phyloP scores from a whole-genome alignment of 2,329 filamentous ascomycete species.

The Aspergillus hortae region DNA sequence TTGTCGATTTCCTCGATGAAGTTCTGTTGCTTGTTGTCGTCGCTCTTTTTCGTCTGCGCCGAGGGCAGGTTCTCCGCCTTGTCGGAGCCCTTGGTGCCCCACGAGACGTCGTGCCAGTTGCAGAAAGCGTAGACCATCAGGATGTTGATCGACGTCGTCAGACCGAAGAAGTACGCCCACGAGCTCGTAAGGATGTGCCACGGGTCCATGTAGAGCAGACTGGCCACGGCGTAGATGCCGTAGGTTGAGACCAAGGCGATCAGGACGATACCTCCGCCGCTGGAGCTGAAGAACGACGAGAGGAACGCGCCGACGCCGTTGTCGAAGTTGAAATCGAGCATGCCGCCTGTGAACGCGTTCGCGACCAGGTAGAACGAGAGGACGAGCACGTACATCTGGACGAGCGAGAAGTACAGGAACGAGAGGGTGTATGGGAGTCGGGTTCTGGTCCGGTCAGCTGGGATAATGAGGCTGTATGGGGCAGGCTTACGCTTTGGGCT shows the following conservation, averaged over 20 bases:
- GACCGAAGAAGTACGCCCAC: conserved; percentile 61
- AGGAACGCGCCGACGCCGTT: conserved; percentile 65
- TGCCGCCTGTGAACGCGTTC: conserved; percentile 66
- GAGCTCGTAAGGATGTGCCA: conserved; percentile 99
- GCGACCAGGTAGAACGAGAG: conserved; percentile 85
- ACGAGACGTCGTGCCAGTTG: conserved; percentile 99
- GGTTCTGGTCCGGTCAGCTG: neutral
- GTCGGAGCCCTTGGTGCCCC: conserved; percentile 99
- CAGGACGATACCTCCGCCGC: conserved; percentile 84
- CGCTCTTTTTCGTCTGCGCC: conserved; percentile 80
- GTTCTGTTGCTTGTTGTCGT: conserved; percentile 68
- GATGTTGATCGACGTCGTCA: conserved; percentile 99
- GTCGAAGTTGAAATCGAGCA: conserved; percentile 60
- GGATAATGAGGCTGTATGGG: neutral
- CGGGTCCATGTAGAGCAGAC: conserved; percentile 94
- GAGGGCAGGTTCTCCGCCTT: conserved; percentile 91
- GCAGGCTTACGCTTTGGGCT: conserved; percentile 74
- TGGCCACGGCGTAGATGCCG: conserved; percentile 93
- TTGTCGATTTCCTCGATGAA: conserved; percentile 96
- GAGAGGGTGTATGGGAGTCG: conserved; percentile 47
- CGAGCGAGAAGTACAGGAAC: conserved; percentile 86
- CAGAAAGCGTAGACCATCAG: conserved; percentile 99
- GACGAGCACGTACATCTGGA: conserved; percentile 87
- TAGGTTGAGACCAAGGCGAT: conserved; percentile 91
- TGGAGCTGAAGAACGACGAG: conserved; percentile 74